Base-by-base conservation (phyloP, 768 basidiomycete species). In the Russula emetica region DNA sequence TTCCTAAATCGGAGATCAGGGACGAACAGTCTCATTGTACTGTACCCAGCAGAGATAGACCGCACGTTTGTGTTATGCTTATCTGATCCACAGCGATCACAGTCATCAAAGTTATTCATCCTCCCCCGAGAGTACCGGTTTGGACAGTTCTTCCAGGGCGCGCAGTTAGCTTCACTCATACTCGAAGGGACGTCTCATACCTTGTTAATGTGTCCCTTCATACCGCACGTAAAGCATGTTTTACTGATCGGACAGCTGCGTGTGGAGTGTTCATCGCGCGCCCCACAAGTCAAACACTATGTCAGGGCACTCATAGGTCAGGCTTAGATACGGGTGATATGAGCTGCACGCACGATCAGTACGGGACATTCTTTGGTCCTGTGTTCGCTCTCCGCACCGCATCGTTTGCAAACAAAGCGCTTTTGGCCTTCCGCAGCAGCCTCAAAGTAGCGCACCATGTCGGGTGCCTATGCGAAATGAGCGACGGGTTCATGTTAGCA, bases 221-320 rank as follows among this genome's bases (percentile, higher is more conserved):
- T 90, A 18, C 88, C 88, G 69, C 91, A 93, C 3, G 78, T 81
- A 69, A 84, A 92, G 70, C 91, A 93, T 0, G 82, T 85, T 73
- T 92, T 92, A 74, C 84, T 85, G 64, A 90, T 87, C 2, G 90
- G 89, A 74, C 90, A 93, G 56, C 84, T 83, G 45, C 85, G 79
- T 20, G 91, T 91, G 3, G 79, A 77, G 73, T 93, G 91, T 65
- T 92, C 90, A 69, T 92, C 83, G 55, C 86, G 83, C 34, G 81
- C 88, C 62, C 91, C 91, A 70, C 91, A 93, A 28, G 87, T 91
- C 62, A 88, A 72, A 71, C 91, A 93, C 91, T 92, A 58, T 20
- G 63, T 32, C 34, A 26, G 62, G 34, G 24, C 11, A 30, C 54
- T 38, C 26, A 47, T 36, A 34, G 24, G 5, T 42, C 26, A 22